A percentile compares a stretch with the other conserved stretches of the same genome.
Evolutionary conservation across 2,329 filamentous ascomycete species (phyloP).

Genomic region (Dothistroma septosporum): DNA sequence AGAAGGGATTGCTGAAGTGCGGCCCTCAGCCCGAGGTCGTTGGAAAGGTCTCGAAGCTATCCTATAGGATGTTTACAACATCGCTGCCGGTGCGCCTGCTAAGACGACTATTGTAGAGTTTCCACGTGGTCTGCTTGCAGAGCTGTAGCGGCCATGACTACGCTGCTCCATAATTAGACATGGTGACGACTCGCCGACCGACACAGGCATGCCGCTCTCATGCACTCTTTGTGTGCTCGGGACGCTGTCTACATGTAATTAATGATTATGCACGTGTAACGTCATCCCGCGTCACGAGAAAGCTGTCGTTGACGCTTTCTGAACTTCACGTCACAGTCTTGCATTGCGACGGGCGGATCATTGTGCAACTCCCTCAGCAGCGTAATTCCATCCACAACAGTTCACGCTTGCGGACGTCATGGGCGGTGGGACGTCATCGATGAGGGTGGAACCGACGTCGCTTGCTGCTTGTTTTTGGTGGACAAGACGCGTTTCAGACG

Average conservation of each 20-base stretch:
- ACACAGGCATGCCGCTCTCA: neutral
- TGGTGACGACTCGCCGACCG: neutral
- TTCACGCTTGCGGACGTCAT: neutral
- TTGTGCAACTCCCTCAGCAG: neutral
- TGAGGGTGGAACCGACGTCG: neutral
- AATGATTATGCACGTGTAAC: neutral
- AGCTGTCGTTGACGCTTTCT: neutral
- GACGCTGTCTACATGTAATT: too few relatives aligned
- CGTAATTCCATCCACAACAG: neutral
- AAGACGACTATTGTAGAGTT: slow-evolving; percentile 37
- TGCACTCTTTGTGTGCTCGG: neutral
- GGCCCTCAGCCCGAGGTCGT: slow-evolving; percentile 41
- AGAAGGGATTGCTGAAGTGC: slow-evolving; percentile 34
- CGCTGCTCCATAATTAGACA: neutral
- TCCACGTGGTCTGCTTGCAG: neutral
- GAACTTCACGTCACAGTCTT: neutral
- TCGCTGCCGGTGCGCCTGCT: slow-evolving; percentile 17
- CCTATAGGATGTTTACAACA: slow-evolving; percentile 47
- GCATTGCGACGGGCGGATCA: neutral
- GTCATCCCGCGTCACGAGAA: neutral
- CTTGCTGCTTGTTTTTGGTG: neutral
- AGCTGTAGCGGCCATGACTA: neutral
- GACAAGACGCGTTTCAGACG: neutral
- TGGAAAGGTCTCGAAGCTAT: slow-evolving; percentile 42
- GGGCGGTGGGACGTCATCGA: neutral